phyloP scores from a whole-genome alignment of 192 early-diverging fungal species.

The Dissophora ornata region DNA sequence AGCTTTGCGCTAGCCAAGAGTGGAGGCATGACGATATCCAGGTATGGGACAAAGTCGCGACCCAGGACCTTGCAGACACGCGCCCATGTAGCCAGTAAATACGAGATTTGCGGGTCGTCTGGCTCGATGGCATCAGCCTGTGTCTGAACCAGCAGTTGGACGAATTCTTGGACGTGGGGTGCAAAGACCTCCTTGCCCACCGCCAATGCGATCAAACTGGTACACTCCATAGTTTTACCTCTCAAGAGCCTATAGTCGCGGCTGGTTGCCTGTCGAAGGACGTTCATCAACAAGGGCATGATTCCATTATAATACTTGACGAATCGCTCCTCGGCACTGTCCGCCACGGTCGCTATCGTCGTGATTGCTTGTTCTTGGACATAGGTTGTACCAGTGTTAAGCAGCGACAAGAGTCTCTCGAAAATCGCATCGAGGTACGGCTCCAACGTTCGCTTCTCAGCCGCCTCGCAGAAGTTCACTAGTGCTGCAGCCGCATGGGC shows the following conservation, averaged over 20 bases:
- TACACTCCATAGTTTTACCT: slow-evolving; percentile 98
- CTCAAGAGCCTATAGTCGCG: slow-evolving; percentile 91
- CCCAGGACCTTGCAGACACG: slow-evolving; percentile 95
- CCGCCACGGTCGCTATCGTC: slow-evolving; percentile 95
- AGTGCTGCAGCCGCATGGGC: slow-evolving; percentile 95
- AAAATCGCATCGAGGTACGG: slow-evolving; percentile 94
- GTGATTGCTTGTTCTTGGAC: slow-evolving; percentile 99
- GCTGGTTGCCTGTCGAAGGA: slow-evolving; percentile 82
- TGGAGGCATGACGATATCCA: slow-evolving; percentile 92
- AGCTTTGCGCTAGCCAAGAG: slow-evolving; percentile 84
- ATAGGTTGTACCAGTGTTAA: slow-evolving; percentile 87
- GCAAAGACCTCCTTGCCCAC: slow-evolving; percentile 91
- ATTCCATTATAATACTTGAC: slow-evolving; percentile 90
- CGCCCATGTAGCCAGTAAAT: slow-evolving; percentile 95
- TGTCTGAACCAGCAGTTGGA: slow-evolving; percentile 79
- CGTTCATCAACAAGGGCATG: slow-evolving; percentile 94
- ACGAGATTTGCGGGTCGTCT: slow-evolving; percentile 93
- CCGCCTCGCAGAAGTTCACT: slow-evolving; percentile 97
- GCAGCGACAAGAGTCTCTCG: slow-evolving; percentile 81
- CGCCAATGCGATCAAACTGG: slow-evolving; percentile 89
- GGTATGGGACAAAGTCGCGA: slow-evolving; percentile 91
- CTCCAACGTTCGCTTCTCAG: slow-evolving; percentile 80
- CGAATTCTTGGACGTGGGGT: slow-evolving; percentile 80
- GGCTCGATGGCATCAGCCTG: slow-evolving; percentile 84
- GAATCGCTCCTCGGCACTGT: slow-evolving; percentile 90